These are phyloP conservation scores for Blakeslea trispora DNA, from an alignment of 371 early-diverging fungal genomes.

Conservation along the genomic window DNA sequence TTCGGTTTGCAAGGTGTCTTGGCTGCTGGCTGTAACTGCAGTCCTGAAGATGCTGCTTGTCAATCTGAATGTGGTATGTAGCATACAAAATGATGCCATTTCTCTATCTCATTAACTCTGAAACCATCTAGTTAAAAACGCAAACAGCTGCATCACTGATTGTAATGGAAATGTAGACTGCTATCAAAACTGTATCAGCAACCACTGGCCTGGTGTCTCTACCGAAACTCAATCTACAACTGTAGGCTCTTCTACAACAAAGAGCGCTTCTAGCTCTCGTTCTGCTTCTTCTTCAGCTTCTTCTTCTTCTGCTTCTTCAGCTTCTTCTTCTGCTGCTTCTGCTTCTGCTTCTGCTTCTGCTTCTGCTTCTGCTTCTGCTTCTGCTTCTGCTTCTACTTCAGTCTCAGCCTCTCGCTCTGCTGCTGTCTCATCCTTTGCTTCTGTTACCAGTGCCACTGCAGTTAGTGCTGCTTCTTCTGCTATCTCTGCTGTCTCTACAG, in stretches of 20 bases:
- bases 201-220: conserved; percentile 22
- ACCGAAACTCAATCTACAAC: not conserved
- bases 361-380: not conserved
- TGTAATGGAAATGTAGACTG: conserved; percentile 20
- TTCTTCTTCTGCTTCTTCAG: not conserved
- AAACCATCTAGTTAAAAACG: conserved; percentile 17
- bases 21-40: conserved; percentile 18
- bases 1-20: conserved; percentile 10
- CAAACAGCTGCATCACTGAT: conserved; percentile 17
- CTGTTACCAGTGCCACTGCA: not conserved
- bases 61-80: conserved; percentile 22
- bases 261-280: not conserved
- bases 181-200: conserved; percentile 21
- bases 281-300: not conserved
- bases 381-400: not conserved
- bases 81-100: no score
- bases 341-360: not conserved
- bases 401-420: not conserved
- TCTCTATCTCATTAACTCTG: no score
- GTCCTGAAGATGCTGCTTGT: conserved; percentile 11
- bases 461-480: not conserved
- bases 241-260: not conserved
- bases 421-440: not conserved
- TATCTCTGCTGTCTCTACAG: not conserved
- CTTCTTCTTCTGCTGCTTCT: not conserved